A percentile compares a stretch with the other conserved stretches of the same genome.
These are phyloP conservation scores for Fraxinus excelsior DNA, from an alignment of 257 asterid genomes.

Conservation along the genomic window DNA sequence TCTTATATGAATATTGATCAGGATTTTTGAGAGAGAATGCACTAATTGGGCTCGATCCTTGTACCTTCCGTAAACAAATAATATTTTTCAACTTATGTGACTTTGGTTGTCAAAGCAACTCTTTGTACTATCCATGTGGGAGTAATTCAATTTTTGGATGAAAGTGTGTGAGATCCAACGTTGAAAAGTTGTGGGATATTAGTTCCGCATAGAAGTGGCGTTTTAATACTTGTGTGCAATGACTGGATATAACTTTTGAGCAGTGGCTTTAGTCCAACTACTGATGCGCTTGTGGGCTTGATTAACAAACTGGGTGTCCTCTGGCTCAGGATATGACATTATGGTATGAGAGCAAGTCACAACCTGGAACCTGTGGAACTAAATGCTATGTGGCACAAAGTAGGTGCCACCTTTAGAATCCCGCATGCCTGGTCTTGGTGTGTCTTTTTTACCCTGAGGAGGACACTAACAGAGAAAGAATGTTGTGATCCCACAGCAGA, in stretches of 20 bases:
- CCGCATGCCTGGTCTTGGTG: neutral
- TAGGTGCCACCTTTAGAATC: neutral
- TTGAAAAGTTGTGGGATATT: too few relatives aligned
- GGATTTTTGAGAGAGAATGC: neutral
- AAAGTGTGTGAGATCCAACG: too few relatives aligned
- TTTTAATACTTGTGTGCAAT: neutral
- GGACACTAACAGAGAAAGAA: neutral
- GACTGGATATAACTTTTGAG: neutral
- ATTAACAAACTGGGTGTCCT: neutral
- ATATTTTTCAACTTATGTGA: neutral
- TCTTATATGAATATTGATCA: neutral
- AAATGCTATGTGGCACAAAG: too few relatives aligned
- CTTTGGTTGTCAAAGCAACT: neutral
- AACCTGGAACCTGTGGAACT: neutral
- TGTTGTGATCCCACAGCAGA: neutral
- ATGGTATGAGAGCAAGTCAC: neutral
- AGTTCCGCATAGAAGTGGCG: too few relatives aligned
- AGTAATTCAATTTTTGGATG: too few relatives aligned
- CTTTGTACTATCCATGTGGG: neutral
- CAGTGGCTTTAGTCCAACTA: neutral
- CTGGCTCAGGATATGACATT: neutral
- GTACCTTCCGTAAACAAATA: neutral
- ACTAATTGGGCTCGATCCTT: neutral
- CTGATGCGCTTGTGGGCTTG: neutral
- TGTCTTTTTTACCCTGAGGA: neutral